Base-by-base conservation (phyloP, 2,329 filamentous ascomycete genomes). In the Penicillium rolfsii region DNA sequence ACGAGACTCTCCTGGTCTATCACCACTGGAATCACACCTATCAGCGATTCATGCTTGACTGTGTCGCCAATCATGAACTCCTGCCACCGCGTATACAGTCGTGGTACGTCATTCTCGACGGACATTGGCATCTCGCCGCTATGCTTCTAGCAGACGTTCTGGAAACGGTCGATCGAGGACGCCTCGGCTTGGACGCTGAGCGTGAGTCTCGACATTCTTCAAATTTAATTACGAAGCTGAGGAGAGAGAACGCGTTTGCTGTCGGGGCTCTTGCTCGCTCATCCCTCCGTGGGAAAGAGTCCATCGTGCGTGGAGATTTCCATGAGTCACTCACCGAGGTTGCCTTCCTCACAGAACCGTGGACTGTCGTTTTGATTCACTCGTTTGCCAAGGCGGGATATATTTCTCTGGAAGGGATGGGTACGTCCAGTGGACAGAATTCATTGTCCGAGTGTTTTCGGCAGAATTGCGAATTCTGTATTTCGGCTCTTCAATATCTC, bases 311-410 rank as follows among this genome's bases (percentile, higher is more conserved):
- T 12, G 52, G 28, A 1, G 49, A 81, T 24, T 83, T 84, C 57
- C 84, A 86, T 67, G 81, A 82, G 58, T 83, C 83, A 0, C 76
- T 85, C 26, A 83, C 80, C 45, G 79, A 85, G 60, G 83, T 82
- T 2, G 81, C 84, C 1, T 76, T 87, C n/a, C 68, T 87, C 58
- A 85, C 84, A 0, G 85, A 87, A 64, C 85, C 85, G 2, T 87
- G 85, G 85, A 85, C 84, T 1, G 80, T 82, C 41, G 80, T 86
- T 2, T 71, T 86, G 30, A 81, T 85, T 46, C 76, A 83, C 28
- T 80, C 80, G 0, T 86, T 86, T 60, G 78, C 81, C 26, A 83
- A 80, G 66, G 81, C 83, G 0, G 80, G 73, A 9, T 72, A 73
- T 19, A 68, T 79, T 4, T 67, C 78, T 16, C 71, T 85, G 5